Evolutionary conservation across 192 early-diverging fungal species (phyloP), one percentile per base, ranked within the genome.

Genomic region (Diversispora eburnea): DNA sequence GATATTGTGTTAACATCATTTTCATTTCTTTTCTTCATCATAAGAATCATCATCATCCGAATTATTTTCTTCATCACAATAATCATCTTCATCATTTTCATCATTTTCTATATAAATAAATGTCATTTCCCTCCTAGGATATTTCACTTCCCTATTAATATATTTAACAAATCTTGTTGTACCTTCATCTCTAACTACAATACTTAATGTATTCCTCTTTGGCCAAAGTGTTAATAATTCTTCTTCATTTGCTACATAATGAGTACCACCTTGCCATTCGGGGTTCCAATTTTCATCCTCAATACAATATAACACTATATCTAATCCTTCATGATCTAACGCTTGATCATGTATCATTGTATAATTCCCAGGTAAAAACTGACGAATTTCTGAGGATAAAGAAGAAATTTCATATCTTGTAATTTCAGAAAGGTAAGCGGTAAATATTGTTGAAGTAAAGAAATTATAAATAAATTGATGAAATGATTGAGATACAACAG

Each of bases 301-400:
- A 48, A 62, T 80, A 51, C 74, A 80, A 56, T 77, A 83, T 41
- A 88, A 80, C 0, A 75, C 63, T 3, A 80, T 85, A 73, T 89
- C 88, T 8, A 88, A 52, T 3, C 88, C 88, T 10, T 67, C 68
- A 15, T 77, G 79, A 42, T 89, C 88, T 45, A 79, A 55, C 3
- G 78, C 85, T 63, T 85, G 83, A 61, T 90, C 88, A 63, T 88
- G 82, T n/a, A 87, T 63, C 12, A 90, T 59, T 17, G 87, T 90
- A 70, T 90, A 90, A 43, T 87, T 77, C 3, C 86, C 84, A 19
- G 78, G 73, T 58, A 81, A 78, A 62, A 89, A 88, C 75, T 77
- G 77, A 41, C 88, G 70, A 46, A 77, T 68, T 66, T 82, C 81
- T 33, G 71, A 67, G 5, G 61, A 56, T 5, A 64, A 56, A 41